Conservation (phyloP, 148 eudicot genomes). For the Mesembryanthemum crystallinum region DNA sequence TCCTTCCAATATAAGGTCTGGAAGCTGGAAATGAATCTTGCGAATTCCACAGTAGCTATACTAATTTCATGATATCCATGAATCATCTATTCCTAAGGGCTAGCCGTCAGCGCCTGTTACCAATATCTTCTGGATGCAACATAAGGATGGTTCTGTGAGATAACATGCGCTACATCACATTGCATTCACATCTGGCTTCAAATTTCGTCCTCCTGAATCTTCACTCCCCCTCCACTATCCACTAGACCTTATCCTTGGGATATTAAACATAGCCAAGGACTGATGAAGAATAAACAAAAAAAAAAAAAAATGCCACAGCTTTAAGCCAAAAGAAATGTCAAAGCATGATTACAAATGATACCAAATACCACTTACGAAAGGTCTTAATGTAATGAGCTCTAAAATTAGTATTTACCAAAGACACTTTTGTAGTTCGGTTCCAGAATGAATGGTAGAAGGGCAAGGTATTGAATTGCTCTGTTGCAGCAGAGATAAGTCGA, state of each 20-base stretch:
- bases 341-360: background rate
- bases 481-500: constrained; percentile 88
- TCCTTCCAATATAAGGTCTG: too few species aligned
- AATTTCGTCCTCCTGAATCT: background rate
- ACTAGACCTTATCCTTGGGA: background rate
- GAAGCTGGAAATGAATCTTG: too few species aligned
- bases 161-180: background rate
- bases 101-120: too few species aligned
- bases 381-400: background rate
- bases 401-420: constrained; percentile 55
- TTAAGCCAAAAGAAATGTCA: constrained; percentile 4
- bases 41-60: too few species aligned
- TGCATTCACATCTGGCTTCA: constrained; percentile 2
- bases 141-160: too few species aligned
- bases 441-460: constrained; percentile 97
- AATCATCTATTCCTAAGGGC: too few species aligned
- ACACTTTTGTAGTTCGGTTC: constrained; percentile 92
- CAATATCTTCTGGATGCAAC: too few species aligned
- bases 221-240: background rate
- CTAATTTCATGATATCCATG: too few species aligned
- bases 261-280: background rate
- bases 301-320: background rate
- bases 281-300: background rate
- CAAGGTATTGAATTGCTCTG: constrained; percentile 66
- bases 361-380: background rate